Base-by-base conservation (phyloP, 1,139 yeast genomes). In the Suhomyces yuchorum region DNA sequence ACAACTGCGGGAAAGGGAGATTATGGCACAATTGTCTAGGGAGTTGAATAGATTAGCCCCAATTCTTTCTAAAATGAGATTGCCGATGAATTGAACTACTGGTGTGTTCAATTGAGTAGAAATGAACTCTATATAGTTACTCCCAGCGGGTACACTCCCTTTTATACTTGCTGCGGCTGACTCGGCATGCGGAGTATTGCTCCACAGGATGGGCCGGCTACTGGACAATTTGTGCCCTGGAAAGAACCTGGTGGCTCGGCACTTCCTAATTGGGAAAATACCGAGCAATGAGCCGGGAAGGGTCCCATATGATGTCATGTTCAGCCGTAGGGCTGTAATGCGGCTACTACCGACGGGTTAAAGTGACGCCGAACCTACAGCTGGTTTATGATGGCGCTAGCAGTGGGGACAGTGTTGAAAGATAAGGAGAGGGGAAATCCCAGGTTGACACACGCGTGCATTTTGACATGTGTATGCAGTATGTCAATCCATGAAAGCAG, bases 161-260 rank as follows among this genome's bases (percentile, higher is more conserved):
- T 43, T 43, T 43, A 43, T 43, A 43, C 30, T 43, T 43, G 46
- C 46, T 43, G 41, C 46, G 46, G 38, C 38, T 36, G 38, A 12
- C 20, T 35, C 39, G 39, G 30, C 35, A 23, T 24, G 34, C 34
- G 37, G 36, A 36, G 40, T 37, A 19, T 14, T 30, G 42, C 28
- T 36, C 38, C 38, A 36, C 38, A 36, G 38, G 38, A 22, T 36
- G 24, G 23, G 38, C 38, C 38, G 38, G 38, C 26, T 20, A 22
- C 23, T 9, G 37, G 14, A 23, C 12, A 12, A 23, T 33, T 8
- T 33, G 36, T 33, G 36, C 36, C 36, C 36, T 33, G 36, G 18
- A 33, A 3, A 15, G 20, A 33, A 33, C 36, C 20, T 8, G 20
- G 38, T 19, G 38, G 30, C 36, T 24, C 35, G 42, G 37, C 15